Conservation (phyloP, 768 basidiomycete genomes). For the Pleurotus eryngii region DNA sequence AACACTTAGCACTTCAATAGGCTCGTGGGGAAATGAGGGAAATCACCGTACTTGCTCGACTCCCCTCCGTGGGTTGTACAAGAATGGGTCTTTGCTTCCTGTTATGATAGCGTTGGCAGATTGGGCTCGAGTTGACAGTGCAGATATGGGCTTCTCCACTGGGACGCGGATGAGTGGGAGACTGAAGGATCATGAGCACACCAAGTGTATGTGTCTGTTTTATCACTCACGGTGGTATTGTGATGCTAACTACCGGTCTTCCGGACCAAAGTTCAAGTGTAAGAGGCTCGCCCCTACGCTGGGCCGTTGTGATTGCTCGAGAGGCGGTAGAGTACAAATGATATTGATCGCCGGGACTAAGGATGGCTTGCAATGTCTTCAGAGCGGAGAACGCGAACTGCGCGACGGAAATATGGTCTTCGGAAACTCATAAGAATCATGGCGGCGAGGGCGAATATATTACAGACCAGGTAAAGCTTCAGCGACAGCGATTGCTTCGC, state of each 20-base stretch:
- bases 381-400: slow-evolving; percentile 89
- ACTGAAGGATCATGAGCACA: slow-evolving; percentile 33
- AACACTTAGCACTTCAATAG: slow-evolving; percentile 1
- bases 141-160: slow-evolving; percentile 64
- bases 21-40: neutral
- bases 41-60: slow-evolving; percentile 49
- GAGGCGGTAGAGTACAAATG: slow-evolving; percentile 71
- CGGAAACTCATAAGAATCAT: neutral
- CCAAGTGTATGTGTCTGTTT: neutral
- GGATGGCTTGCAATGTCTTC: slow-evolving; percentile 63
- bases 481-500: slow-evolving; percentile 88
- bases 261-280: slow-evolving; percentile 86
- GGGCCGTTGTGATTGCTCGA: slow-evolving; percentile 69
- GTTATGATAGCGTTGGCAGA: slow-evolving; percentile 47
- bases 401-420: slow-evolving; percentile 83
- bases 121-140: slow-evolving; percentile 39
- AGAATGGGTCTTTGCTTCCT: slow-evolving; percentile 73
- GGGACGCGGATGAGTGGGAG: slow-evolving; percentile 69
- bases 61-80: slow-evolving; percentile 85
- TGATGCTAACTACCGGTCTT: slow-evolving; percentile 73
- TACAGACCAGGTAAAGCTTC: slow-evolving; percentile 83
- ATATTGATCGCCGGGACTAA: slow-evolving; percentile 76
- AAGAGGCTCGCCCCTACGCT: slow-evolving; percentile 71
- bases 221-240: slow-evolving; percentile 65
- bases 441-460: neutral